A percentile compares a stretch with the other conserved stretches of the same genome.
Conservation (phyloP, 441 rosid species). For the Raphanus hybrid region DNA sequence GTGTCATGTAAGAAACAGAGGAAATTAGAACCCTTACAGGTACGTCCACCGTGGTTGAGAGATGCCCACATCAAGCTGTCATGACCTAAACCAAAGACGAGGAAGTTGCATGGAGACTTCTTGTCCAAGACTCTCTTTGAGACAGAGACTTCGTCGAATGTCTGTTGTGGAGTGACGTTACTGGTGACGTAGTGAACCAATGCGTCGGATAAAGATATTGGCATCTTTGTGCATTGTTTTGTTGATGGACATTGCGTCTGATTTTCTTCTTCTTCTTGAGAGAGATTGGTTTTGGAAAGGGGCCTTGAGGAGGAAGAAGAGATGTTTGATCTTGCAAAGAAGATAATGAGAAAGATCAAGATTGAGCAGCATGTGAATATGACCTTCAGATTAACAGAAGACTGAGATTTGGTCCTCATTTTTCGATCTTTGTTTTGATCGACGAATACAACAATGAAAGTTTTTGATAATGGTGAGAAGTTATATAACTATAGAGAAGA, state of each 20-base stretch:
- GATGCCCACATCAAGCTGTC: slow-evolving; percentile 78
- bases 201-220: slow-evolving; percentile 59
- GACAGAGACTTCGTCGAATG: slow-evolving; percentile 64
- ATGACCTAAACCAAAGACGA: slow-evolving; percentile 73
- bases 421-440: not conserved
- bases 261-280: slow-evolving; percentile 30
- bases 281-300: slow-evolving; percentile 30
- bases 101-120: slow-evolving; percentile 73
- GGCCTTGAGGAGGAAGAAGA: slow-evolving; percentile 46
- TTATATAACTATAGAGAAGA: slow-evolving; percentile 9
- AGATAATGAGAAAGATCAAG: slow-evolving; percentile 55
- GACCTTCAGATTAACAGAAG: slow-evolving; percentile 60
- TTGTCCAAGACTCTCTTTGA: slow-evolving; percentile 55
- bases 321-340: slow-evolving; percentile 51
- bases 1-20: slow-evolving; percentile 13
- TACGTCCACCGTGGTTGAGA: slow-evolving; percentile 75
- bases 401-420: slow-evolving; percentile 55
- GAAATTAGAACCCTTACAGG: slow-evolving; percentile 38
- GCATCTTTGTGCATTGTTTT: slow-evolving; percentile 60
- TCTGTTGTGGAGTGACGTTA: slow-evolving; percentile 72
- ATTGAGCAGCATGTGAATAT: slow-evolving; percentile 53
- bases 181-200: slow-evolving; percentile 67
- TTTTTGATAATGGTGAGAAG: slow-evolving; percentile 9
- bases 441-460: slow-evolving; percentile 11
- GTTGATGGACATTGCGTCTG: slow-evolving; percentile 47